These are phyloP conservation scores for Boletus patriciae DNA, from an alignment of 768 basidiomycete species.

Conservation along the genomic window DNA sequence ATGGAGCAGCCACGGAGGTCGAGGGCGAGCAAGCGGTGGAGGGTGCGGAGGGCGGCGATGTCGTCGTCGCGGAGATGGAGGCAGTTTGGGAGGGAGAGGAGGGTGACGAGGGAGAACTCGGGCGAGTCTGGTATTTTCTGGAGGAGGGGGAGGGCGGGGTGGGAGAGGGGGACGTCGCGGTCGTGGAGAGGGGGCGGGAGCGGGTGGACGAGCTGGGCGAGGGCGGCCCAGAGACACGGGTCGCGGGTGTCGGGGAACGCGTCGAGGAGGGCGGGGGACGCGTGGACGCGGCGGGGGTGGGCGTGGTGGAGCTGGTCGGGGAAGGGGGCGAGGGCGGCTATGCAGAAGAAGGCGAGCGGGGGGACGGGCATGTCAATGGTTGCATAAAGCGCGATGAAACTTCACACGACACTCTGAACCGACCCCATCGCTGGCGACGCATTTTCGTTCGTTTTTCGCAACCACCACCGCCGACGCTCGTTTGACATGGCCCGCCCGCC, in stretches of 20 bases:
- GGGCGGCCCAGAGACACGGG: conserved; percentile 60
- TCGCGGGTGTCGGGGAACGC: conserved; percentile 38
- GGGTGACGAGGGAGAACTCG: conserved; percentile 62
- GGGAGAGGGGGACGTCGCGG: conserved; percentile 51
- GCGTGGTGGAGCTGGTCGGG: conserved; percentile 40
- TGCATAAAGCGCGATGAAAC: too few relatives aligned
- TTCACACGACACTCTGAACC: conserved; percentile 18
- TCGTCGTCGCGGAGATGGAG: conserved; percentile 57
- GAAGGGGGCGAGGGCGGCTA: conserved; percentile 42
- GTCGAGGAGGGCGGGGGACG: conserved; percentile 45
- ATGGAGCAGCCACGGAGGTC: conserved; percentile 59
- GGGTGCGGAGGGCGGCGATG: conserved; percentile 46
- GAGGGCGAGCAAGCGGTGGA: conserved; percentile 60
- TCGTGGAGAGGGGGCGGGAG: conserved; percentile 43
- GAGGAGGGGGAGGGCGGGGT: conserved; percentile 54
- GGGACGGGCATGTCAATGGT: conserved; percentile 40
- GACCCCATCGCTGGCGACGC: conserved; percentile 26
- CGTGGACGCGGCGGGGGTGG: conserved; percentile 43
- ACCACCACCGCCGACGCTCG: conserved; percentile 20
- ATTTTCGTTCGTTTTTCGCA: conserved; percentile 1
- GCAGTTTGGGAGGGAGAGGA: conserved; percentile 60
- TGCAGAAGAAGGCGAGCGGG: conserved; percentile 53
- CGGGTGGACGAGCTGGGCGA: conserved; percentile 58
- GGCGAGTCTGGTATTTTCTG: conserved; percentile 55
- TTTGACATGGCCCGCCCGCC: conserved; percentile 40